A percentile compares a stretch with the other conserved stretches of the same genome.
phyloP scores from a whole-genome alignment of 2,329 filamentous ascomycete genomes.

The Ophiognomonia clavigignenti-juglandacearum region DNA sequence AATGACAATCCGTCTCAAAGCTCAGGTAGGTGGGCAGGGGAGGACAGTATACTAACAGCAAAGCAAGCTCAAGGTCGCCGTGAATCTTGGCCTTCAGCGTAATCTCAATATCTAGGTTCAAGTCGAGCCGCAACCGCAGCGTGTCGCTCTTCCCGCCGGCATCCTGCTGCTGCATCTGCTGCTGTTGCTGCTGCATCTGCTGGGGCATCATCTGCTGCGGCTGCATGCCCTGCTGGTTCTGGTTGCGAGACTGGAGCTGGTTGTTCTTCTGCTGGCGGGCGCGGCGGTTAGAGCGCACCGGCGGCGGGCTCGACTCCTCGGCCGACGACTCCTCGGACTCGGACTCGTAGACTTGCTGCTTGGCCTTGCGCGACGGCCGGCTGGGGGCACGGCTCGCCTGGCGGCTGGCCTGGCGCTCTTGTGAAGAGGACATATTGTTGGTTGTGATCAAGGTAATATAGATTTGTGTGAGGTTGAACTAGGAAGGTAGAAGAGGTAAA shows the following conservation, averaged over 20 bases:
- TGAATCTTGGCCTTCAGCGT: constrained; percentile 82
- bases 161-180: constrained; percentile 9
- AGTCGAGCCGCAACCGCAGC: constrained; percentile 67
- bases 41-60: constrained; percentile 44
- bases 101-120: constrained; percentile 81
- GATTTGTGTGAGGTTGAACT: neutral
- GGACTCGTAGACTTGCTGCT: constrained; percentile 27
- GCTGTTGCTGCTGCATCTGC: constrained; percentile 4
- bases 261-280: constrained; percentile 21
- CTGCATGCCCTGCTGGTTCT: constrained; percentile 30
- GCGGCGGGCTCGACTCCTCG: constrained; percentile 22
- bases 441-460: neutral
- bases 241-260: constrained; percentile 26
- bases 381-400: constrained; percentile 1
- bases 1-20: neutral
- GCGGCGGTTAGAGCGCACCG: constrained; percentile 22
- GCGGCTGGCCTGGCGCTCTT: constrained; percentile 22
- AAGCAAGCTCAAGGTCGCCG: constrained; percentile 73
- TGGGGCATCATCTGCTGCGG: constrained; percentile 28
- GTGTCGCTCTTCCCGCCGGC: constrained; percentile 55
- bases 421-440: constrained; percentile 25
- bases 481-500: neutral
- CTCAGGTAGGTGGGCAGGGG: neutral
- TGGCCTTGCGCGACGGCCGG: constrained; percentile 23
- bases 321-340: constrained; percentile 29